Evolutionary conservation across 1,284 basidiomycete species (phyloP).

Genomic region (Irpex sp.): DNA sequence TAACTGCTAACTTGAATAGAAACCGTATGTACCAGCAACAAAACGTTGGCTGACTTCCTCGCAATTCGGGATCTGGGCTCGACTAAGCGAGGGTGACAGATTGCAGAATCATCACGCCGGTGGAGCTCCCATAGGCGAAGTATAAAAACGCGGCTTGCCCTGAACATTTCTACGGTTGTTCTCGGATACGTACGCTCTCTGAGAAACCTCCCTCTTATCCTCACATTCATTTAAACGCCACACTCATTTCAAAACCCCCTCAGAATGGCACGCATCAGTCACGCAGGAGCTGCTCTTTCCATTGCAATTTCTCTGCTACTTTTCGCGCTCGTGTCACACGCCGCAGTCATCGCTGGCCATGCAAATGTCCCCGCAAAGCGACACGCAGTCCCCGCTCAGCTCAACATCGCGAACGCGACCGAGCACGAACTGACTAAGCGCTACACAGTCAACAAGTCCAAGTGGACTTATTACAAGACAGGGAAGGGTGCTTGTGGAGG

Average conservation of each 20-base stretch:
- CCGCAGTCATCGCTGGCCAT: background rate
- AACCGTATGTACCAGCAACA: background rate
- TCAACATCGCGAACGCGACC: background rate
- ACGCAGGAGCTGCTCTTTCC: background rate
- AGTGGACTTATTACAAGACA: constrained; percentile 17
- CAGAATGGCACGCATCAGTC: background rate
- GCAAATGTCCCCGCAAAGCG: background rate
- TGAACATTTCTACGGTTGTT: background rate
- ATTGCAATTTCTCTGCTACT: background rate
- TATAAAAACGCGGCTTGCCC: background rate
- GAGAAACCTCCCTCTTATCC: background rate
- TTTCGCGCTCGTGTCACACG: background rate
- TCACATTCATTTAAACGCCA: background rate
- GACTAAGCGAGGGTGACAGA: background rate
- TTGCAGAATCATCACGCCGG: background rate
- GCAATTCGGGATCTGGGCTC: background rate
- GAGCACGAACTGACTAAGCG: constrained; percentile 6
- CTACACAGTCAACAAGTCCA: constrained; percentile 7
- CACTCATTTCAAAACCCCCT: background rate
- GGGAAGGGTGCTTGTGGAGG: constrained; percentile 13
- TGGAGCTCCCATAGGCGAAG: background rate
- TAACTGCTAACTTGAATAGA: no score
- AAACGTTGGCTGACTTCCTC: background rate
- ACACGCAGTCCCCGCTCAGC: background rate
- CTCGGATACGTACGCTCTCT: background rate